Evolutionary conservation across 441 rosid genomes (phyloP), one percentile per base, ranked within the genome.

Genomic region (Pelargonium cotyledonis): DNA sequence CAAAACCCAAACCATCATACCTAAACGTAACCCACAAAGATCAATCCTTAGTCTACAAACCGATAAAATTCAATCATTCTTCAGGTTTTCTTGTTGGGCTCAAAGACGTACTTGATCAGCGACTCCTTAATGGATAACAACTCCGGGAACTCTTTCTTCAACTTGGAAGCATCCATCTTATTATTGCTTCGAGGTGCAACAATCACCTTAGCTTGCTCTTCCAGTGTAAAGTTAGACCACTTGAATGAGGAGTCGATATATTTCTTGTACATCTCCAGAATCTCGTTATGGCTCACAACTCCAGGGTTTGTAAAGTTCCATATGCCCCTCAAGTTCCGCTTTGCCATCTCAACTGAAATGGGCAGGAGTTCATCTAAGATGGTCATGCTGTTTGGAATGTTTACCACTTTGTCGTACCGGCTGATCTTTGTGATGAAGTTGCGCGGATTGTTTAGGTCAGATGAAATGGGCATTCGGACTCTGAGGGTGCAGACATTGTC

Each of bases 301-400:
- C 96, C 95, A 4, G 98, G 96, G 73, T 92, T 92, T 26, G 98
- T 92, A 82, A 92, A 92, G 85, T 92, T 92, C 96, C 96, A 92
- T 66, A 88, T 84, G 1, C 98, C 98, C 73, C 77, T 84, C 79
- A 90, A 76, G 84, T 92, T 90, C 73, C 95, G 80, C 78, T 88
- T 92, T 7, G 95, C 96, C 98, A 92, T 92, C 85, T 92, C 96
- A 5, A 92, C 84, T 1, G 98, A 85, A 69, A 92, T 88, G 6
- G 95, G 93, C 8, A 90, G 81, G 70, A 90, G 93, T 65, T 92
- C 98, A 63, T 92, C 96, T 81, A 92, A 79, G 67, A 92, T 63
- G 21, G 98, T 92, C 95, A 92, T 90, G 84, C 96, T 90, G 85
- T 92, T 92, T 14, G 96, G 96, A 61, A 92, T 92, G 77, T 92